A percentile compares a stretch with the other conserved stretches of the same genome.
Conservation (phyloP, 306 rosid genomes). For the Malus orientalis region DNA sequence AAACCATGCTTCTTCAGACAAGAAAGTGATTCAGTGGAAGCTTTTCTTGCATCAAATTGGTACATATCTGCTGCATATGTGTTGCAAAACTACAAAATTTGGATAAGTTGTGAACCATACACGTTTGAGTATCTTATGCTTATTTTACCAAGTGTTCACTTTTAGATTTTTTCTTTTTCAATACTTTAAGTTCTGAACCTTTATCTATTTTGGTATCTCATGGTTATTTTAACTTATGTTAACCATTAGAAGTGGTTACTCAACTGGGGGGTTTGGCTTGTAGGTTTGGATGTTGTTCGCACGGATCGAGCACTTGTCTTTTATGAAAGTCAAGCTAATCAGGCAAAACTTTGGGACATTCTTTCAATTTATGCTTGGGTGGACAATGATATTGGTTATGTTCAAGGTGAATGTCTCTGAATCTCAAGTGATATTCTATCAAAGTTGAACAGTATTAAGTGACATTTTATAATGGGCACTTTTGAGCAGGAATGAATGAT, state of each 20-base stretch:
- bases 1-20: constrained; percentile 35
- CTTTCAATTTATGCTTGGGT: constrained; percentile 85
- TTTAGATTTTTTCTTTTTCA: background rate
- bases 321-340: constrained; percentile 76
- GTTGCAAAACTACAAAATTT: constrained; percentile 1
- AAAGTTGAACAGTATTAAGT: constrained; percentile 15
- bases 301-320: constrained; percentile 80
- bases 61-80: constrained; percentile 22
- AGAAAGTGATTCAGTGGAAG: constrained; percentile 71
- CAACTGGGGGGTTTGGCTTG: constrained; percentile 27
- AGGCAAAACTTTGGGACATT: constrained; percentile 84
- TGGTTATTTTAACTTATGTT: background rate
- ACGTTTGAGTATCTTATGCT: background rate
- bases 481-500: constrained; percentile 88
- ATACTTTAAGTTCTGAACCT: background rate
- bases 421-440: constrained; percentile 2
- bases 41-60: constrained; percentile 80
- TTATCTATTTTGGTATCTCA: background rate
- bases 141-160: background rate
- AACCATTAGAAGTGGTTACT: constrained; percentile 12
- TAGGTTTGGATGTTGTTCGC: constrained; percentile 87
- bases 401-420: constrained; percentile 55
- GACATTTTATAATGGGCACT: constrained; percentile 8
- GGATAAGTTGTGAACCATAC: background rate
- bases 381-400: constrained; percentile 81